Evolutionary conservation across 345 rosid species (phyloP), one percentile per base, ranked within the genome.

Genomic region (Gossypium longicalyx): DNA sequence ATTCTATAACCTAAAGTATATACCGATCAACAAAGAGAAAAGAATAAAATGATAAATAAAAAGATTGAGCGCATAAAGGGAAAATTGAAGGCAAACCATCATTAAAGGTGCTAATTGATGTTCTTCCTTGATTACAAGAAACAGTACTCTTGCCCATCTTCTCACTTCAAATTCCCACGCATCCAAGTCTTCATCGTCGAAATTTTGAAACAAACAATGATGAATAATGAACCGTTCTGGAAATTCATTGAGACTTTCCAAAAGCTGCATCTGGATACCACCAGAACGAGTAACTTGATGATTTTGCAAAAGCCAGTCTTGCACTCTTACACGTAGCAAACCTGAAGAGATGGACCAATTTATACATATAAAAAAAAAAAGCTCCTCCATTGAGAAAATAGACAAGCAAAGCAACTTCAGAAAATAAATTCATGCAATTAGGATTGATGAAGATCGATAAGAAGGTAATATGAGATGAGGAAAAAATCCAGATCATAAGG

Each of bases 81-180:
- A 62, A 38, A 70, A 78, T 67, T 45, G 47, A 80, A 74, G 81
- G 65, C 88, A 79, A 79, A 94, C 98, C 94, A 29, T 76, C 34
- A 87, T 72, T 62, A 89, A 59, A 53, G 93, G 82, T 67, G 66
- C 71, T 66, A 94, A 76, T 70, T 87, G 83, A 45, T 79, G 52
- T 79, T 87, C 94, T 81, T 77, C 83, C 67, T 79, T 77, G 64
- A 83, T 58, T 48, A 81, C 74, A 48, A 90, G 91, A 80, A 94
- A 88, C 74, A 94, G 82, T 64, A 87, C 78, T 76, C 90, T 85
- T 71, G 89, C 85, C 98, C 98, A 94, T 84, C 93, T 86, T 83
- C 82, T 94, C 34, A 89, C 88, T 84, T 89, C 90, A 79, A 71
- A 79, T 74, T 92, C 97, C 98, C 98, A 94, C 56, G 91, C 89